phyloP scores from a whole-genome alignment of 805 yeast genomes.

The Isabelozyma pseudorhagii region DNA sequence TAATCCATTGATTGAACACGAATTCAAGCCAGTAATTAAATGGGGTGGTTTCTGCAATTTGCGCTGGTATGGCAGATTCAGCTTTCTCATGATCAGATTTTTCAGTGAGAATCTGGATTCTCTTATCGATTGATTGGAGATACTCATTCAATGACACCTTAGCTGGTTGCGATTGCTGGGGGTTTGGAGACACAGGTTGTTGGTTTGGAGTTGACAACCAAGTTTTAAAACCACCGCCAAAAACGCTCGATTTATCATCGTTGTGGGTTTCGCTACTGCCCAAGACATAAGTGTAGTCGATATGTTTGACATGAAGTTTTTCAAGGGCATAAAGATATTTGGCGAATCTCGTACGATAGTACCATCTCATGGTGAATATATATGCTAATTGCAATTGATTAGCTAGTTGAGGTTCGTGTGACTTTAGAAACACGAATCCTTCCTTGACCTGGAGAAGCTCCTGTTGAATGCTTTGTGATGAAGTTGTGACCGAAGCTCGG shows the following conservation, averaged over 20 bases:
- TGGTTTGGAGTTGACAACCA: conserved; percentile 20
- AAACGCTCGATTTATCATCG: conserved; percentile 16
- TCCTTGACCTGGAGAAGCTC: conserved; percentile 62
- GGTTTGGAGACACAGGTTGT: conserved; percentile 2
- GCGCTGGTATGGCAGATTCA: conserved; percentile 66
- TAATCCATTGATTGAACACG: conserved; percentile 67
- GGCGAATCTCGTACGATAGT: conserved; percentile 74
- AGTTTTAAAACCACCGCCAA: conserved; percentile 20
- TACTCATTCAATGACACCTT: conserved; percentile 47
- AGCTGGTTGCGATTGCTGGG: conserved; percentile 1
- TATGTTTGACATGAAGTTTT: conserved; percentile 50
- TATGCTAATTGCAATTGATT: conserved; percentile 76
- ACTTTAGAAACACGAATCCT: conserved; percentile 52
- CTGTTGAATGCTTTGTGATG: conserved; percentile 75
- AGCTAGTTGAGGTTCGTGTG: conserved; percentile 61
- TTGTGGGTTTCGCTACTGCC: conserved; percentile 36
- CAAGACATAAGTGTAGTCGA: conserved; percentile 55
- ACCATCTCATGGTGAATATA: conserved; percentile 89
- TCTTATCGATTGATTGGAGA: conserved; percentile 47
- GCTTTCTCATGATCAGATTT: conserved; percentile 42
- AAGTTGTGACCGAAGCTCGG: conserved; percentile 49
- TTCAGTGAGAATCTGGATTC: conserved; percentile 52
- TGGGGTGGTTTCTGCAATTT: conserved; percentile 77
- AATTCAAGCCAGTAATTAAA: conserved; percentile 67
- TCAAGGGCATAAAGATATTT: conserved; percentile 73